Evolutionary conservation across 352 stramenopile species (phyloP), one percentile per base, ranked within the genome.

Genomic region (Nothophytophthora sp.): DNA sequence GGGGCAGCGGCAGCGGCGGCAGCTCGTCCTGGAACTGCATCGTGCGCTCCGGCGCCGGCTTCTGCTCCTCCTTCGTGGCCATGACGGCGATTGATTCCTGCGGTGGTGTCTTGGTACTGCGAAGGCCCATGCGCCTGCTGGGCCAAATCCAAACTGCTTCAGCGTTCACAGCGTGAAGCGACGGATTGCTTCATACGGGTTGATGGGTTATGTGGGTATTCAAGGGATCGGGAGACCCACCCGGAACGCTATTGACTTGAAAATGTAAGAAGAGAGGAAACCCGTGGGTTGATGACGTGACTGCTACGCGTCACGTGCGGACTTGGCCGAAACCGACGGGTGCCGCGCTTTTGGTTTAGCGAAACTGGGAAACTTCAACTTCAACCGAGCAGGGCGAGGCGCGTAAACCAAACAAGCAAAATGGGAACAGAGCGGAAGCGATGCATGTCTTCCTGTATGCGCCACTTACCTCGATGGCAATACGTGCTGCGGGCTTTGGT

Each of bases 1-100:
- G 66, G 9, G 96, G 95, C 33, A 99, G 72, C 22, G 97, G 97
- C 37, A 99, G 80, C 43, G 81, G 53, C 42, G 96, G 95, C 24
- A 99, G 68, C 36, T 90, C 73, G 50, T 95, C 85, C 59, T 95
- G 82, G 63, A 79, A 81, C 67, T 90, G 74, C 53, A 86, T 86
- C 41, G 85, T 95, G 45, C 65, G 73, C 54, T 95, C 84, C 5
- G 45, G 5, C 32, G 29, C 4, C 5, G 29, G 4, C 29, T 35
- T 35, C 4, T 35, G 10, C 8, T 55, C 25, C 7, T 52, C n/a
- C 2, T 23, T 6, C 13, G 45, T 55, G 5, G 43, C 42, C 62
- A 60, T 71, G 51, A 36, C 37, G 45, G 52, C 34, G 57, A 34
- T 52, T 18, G 15, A 22, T 35, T 33, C 24, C 47, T 32, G 40